Evolutionary conservation across 2,329 filamentous ascomycete genomes (phyloP).

Genomic region (Scleromitrula shiraiana): DNA sequence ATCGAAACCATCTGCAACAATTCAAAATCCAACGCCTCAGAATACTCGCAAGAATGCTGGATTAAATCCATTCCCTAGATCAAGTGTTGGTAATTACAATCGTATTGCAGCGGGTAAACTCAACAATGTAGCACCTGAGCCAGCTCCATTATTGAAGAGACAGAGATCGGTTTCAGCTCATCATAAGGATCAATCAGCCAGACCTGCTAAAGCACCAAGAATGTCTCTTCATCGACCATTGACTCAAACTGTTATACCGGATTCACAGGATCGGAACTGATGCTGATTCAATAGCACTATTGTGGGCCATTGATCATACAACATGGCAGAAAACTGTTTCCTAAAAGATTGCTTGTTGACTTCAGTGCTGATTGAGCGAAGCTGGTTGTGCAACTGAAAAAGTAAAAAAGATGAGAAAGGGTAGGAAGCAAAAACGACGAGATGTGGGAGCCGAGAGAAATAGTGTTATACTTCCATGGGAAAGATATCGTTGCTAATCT

Average conservation of each 20-base stretch:
- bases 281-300: no score
- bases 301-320: no score
- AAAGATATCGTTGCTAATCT: no score
- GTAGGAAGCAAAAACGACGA: no score
- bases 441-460: no score
- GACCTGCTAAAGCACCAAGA: slow-evolving; percentile 7
- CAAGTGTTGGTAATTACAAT: slow-evolving; percentile 3
- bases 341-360: no score
- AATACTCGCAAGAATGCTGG: neutral
- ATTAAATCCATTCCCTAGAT: neutral
- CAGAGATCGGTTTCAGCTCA: slow-evolving; percentile 1
- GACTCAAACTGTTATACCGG: slow-evolving; percentile 5
- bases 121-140: neutral
- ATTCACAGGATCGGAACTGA: slow-evolving; percentile 8
- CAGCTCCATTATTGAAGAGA: slow-evolving; percentile 4
- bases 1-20: neutral
- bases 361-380: no score
- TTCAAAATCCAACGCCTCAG: neutral
- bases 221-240: neutral
- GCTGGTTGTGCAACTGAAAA: no score
- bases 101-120: slow-evolving; percentile 1
- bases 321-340: no score
- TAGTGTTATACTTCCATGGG: no score
- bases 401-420: no score
- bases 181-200: neutral